Evolutionary conservation across 345 rosid genomes (phyloP), one percentile per base, ranked within the genome.

Genomic region (Aquilaria yunnanensis): DNA sequence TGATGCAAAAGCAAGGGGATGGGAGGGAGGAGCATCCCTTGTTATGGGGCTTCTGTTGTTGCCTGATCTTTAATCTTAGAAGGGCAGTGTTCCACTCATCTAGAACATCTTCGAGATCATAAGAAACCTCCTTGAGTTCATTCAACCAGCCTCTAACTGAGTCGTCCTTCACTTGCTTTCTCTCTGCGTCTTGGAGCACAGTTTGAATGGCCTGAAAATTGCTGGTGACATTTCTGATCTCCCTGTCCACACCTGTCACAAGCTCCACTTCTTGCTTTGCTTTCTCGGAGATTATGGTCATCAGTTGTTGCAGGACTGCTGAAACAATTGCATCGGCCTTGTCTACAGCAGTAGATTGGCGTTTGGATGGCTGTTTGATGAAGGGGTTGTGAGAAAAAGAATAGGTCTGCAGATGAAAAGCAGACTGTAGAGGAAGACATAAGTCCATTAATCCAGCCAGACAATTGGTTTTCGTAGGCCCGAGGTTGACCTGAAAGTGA

Each of bases 111-210:
- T 49, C 52, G 1, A 49, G 2, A 3, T 49, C 52, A 11, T 49
- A 49, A 11, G 52, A 6, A n/a, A 49, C 5, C 13, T 49, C 16
- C 10, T 49, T 49, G 8, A 49, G 52, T 3, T 5, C 2, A 3
- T 4, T n/a, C 16, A 49, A 6, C 52, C 52, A 49, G 16, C 4
- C 52, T 49, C 16, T 49, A 12, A 49, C 12, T 4, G 52, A 1
- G 10, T 3, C 46, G 0, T 56, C 59, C 16, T 11, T 33, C 59
- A 56, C 3, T n/a, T 56, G 59, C 45, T 13, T 56, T 32, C 14
- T 5, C 59, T 32, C 59, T 30, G 59, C 59, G 34, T 56, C 59
- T n/a, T 32, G 14, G 34, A 56, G 45, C 59, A 56, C 43, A 33
- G 59, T 13, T 12, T 56, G 45, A 41, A 56, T 32, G n/a, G 59